Conservation (phyloP, 495 filamentous ascomycete genomes). For the Daldinia concentrica region DNA sequence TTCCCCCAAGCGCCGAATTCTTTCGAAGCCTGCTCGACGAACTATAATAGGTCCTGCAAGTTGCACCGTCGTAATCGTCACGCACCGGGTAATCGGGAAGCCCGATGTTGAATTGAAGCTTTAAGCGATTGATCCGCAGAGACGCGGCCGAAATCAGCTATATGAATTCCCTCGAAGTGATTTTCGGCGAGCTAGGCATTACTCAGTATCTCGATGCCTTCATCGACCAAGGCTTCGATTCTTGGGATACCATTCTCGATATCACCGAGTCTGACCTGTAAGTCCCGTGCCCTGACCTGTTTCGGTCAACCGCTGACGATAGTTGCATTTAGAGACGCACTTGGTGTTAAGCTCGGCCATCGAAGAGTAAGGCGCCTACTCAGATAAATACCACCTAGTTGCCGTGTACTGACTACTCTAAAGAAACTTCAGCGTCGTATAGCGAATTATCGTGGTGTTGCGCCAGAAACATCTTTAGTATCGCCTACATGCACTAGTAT, state of each 20-base stretch:
- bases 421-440: constrained; percentile 64
- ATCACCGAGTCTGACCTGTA: constrained; percentile 84
- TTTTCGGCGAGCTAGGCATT: constrained; percentile 76
- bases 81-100: constrained; percentile 13
- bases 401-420: constrained; percentile 25
- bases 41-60: constrained; percentile 2
- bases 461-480: constrained; percentile 56
- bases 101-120: constrained; percentile 38
- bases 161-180: constrained; percentile 59
- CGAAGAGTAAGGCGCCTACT: constrained; percentile 65
- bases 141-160: constrained; percentile 45
- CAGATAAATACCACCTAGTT: neutral
- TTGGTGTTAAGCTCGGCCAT: constrained; percentile 81
- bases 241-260: constrained; percentile 80
- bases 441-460: constrained; percentile 66
- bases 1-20: constrained; percentile 18
- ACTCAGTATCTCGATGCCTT: constrained; percentile 75
- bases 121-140: constrained; percentile 31
- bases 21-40: constrained; percentile 4
- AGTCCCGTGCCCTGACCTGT: constrained; percentile 39
- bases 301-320: constrained; percentile 29
- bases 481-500: constrained; percentile 51
- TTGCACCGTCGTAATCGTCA: constrained; percentile 19
- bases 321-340: constrained; percentile 61
- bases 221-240: constrained; percentile 79